phyloP scores from a whole-genome alignment of 345 rosid genomes.

The Noccaea bulbosa region DNA sequence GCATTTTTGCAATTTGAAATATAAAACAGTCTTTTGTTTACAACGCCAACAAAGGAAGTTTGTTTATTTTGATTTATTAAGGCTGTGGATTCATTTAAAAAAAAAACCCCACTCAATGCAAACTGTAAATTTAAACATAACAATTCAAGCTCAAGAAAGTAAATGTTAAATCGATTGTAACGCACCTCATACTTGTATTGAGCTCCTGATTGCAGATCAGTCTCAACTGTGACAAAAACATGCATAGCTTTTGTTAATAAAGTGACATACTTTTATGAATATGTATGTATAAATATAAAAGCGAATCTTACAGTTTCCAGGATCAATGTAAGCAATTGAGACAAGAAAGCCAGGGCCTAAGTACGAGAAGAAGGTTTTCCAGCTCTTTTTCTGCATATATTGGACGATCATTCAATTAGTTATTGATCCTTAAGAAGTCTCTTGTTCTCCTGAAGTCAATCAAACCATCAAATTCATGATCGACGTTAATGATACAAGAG shows the following conservation, averaged over 20 bases:
- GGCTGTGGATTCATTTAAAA: not conserved
- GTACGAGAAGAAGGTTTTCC: constrained; percentile 89
- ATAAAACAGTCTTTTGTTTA: no score
- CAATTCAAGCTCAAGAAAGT: not conserved
- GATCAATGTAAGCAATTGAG: constrained; percentile 93
- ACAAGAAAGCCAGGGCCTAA: constrained; percentile 97
- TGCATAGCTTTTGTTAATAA: constrained; percentile 22
- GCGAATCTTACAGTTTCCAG: constrained; percentile 82
- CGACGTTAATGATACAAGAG: not conserved
- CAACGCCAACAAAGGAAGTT: no score
- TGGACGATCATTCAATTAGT: constrained; percentile 14
- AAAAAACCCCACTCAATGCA: not conserved
- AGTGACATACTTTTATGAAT: not conserved
- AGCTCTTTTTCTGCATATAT: constrained; percentile 78
- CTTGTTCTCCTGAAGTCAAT: not conserved
- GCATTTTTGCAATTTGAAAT: no score
- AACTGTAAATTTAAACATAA: not conserved
- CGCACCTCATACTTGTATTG: constrained; percentile 76
- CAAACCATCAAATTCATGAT: constrained; percentile 3
- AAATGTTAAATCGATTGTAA: constrained; percentile 9
- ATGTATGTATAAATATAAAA: constrained; percentile 12
- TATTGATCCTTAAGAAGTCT: constrained; percentile 9
- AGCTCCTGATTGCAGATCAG: constrained; percentile 96
- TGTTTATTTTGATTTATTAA: not conserved
- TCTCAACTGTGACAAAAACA: constrained; percentile 66